These are phyloP conservation scores for Sinapis alba DNA, from an alignment of 441 rosid genomes.

Conservation along the genomic window DNA sequence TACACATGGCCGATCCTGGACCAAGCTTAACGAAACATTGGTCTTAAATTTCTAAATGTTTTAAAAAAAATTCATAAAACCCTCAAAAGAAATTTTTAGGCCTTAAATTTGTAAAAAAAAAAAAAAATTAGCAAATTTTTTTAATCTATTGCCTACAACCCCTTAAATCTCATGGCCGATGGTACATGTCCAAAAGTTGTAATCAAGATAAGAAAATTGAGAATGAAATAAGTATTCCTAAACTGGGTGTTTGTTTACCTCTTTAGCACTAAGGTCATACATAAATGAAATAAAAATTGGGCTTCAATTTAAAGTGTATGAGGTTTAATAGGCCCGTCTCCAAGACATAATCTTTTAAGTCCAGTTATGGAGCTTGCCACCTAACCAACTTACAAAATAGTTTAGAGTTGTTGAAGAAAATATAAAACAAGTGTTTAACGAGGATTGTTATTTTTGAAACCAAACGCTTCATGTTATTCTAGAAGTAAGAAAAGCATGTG, in stretches of 20 bases:
- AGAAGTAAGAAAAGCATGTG: not conserved
- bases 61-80: too few relatives aligned
- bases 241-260: slow-evolving; percentile 38
- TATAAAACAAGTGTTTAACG: not conserved
- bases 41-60: too few relatives aligned
- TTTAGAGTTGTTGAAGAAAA: not conserved
- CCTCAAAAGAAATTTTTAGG: too few relatives aligned
- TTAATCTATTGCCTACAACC: too few relatives aligned
- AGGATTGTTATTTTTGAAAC: not conserved
- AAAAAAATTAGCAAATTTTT: too few relatives aligned
- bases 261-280: slow-evolving; percentile 52
- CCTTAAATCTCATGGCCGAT: too few relatives aligned
- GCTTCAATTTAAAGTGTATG: slow-evolving; percentile 50
- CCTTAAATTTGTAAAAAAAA: too few relatives aligned
- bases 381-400: slow-evolving; percentile 22
- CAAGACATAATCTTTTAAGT: slow-evolving; percentile 30
- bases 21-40: too few relatives aligned
- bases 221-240: not conserved
- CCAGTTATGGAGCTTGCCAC: slow-evolving; percentile 37
- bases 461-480: not conserved
- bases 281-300: slow-evolving; percentile 28
- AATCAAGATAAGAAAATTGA: not conserved
- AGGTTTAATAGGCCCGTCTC: slow-evolving; percentile 30
- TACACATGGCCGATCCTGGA: too few relatives aligned
- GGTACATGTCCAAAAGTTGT: not conserved